phyloP scores from a whole-genome alignment of 331 rosid species.

The Prunus yedoensis region DNA sequence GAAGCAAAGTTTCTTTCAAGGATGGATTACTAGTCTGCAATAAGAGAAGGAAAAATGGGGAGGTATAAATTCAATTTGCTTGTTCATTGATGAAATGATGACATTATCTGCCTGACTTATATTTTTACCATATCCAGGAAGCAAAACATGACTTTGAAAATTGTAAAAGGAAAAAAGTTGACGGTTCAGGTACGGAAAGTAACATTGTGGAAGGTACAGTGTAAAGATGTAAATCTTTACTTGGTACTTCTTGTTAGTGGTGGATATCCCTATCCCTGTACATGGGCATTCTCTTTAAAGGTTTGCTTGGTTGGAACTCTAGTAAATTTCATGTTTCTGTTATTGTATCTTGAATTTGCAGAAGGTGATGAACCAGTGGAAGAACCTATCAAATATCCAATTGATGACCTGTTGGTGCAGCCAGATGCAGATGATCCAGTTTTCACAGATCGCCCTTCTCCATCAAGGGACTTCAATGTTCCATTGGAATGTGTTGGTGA shows the following conservation, averaged over 20 bases:
- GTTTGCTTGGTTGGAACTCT: slow-evolving; percentile 15
- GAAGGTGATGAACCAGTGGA: slow-evolving; percentile 44
- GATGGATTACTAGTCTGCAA: slow-evolving; percentile 69
- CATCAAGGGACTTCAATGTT: slow-evolving; percentile 66
- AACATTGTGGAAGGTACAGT: slow-evolving; percentile 38
- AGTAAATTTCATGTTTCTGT: slow-evolving; percentile 3
- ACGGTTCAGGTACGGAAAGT: slow-evolving; percentile 36
- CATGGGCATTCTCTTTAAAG: slow-evolving; percentile 3
- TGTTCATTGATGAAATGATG: slow-evolving; percentile 4
- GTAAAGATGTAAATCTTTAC: background rate
- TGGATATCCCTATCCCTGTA: slow-evolving; percentile 6
- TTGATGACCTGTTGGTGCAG: slow-evolving; percentile 84
- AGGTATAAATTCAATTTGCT: slow-evolving; percentile 11
- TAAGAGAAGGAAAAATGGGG: slow-evolving; percentile 60
- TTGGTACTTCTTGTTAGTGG: slow-evolving; percentile 12
- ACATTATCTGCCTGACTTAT: slow-evolving; percentile 19
- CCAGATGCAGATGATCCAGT: slow-evolving; percentile 77
- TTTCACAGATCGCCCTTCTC: slow-evolving; percentile 71
- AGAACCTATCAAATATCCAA: slow-evolving; percentile 76
- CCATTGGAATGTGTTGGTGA: slow-evolving; percentile 74
- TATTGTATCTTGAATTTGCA: slow-evolving; percentile 32
- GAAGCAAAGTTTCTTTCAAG: slow-evolving; percentile 52
- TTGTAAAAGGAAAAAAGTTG: slow-evolving; percentile 48
- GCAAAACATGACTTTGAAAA: slow-evolving; percentile 35
- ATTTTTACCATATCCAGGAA: slow-evolving; percentile 53